A percentile compares a stretch with the other conserved stretches of the same genome.
phyloP scores from a whole-genome alignment of 2,329 filamentous ascomycete species.

The Pestalotiopsis sp. region DNA sequence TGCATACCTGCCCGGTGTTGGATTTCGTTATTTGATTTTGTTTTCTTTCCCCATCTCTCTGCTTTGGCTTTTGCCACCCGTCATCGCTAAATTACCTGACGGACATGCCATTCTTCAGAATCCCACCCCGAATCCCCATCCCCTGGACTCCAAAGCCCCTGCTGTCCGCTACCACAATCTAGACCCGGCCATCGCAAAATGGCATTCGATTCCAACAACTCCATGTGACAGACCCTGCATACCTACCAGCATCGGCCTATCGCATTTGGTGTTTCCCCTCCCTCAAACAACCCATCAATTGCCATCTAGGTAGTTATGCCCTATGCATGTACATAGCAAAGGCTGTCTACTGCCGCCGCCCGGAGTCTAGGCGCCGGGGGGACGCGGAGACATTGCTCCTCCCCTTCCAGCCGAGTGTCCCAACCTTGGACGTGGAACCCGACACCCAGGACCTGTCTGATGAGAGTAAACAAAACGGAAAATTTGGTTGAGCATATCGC shows the following conservation, averaged over 20 bases:
- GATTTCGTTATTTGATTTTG: neutral
- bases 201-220: neutral
- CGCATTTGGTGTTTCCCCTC: neutral
- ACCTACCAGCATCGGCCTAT: neutral
- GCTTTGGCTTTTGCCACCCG: neutral
- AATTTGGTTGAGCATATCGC: neutral
- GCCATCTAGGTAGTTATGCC: neutral
- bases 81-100: neutral
- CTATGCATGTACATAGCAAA: neutral
- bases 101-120: constrained; percentile 10
- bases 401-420: no score
- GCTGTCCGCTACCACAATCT: neutral
- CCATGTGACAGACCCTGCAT: constrained; percentile 1
- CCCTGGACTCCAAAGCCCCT: neutral
- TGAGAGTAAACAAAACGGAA: neutral
- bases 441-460: neutral
- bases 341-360: neutral
- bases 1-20: neutral
- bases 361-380: neutral
- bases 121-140: constrained; percentile 9
- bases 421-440: no score
- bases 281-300: neutral
- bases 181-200: constrained; percentile 5
- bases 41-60: neutral
- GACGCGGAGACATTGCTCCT: no score